Percentiles rank a stretch among this genome's conserved stretches.
Evolutionary conservation across 495 filamentous ascomycete genomes (phyloP).

Genomic region (Glonium stellatum): DNA sequence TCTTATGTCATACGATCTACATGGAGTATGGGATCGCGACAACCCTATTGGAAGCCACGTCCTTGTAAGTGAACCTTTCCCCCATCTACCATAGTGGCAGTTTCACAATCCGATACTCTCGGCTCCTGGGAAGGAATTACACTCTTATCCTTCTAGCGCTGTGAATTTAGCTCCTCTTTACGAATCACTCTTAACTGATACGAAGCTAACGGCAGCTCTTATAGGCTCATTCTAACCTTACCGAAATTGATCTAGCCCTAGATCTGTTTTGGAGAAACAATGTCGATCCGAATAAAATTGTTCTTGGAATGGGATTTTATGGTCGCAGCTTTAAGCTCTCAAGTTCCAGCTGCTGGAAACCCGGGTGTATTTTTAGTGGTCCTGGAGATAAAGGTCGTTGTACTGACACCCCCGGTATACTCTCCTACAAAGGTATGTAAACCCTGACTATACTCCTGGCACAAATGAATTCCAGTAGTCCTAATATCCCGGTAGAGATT

Average conservation of each 20-base stretch:
- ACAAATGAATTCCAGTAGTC: too few relatives aligned
- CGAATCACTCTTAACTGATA: too few relatives aligned
- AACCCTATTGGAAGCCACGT: too few relatives aligned
- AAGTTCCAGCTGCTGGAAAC: constrained; percentile 30
- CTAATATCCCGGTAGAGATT: too few relatives aligned
- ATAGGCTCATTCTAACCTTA: constrained; percentile 39
- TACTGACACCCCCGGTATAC: constrained; percentile 31
- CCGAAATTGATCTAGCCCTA: constrained; percentile 36
- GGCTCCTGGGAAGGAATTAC: too few relatives aligned
- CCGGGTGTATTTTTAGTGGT: constrained; percentile 33
- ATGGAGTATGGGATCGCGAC: constrained; percentile 37
- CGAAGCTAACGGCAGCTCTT: too few relatives aligned
- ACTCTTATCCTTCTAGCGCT: too few relatives aligned
- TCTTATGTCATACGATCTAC: constrained; percentile 46
- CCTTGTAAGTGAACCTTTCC: too few relatives aligned
- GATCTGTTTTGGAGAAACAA: constrained; percentile 40
- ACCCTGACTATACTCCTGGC: too few relatives aligned
- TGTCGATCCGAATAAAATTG: constrained; percentile 34
- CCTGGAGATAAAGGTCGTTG: constrained; percentile 34
- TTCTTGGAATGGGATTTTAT: constrained; percentile 42
- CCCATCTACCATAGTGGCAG: too few relatives aligned
- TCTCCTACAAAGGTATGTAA: constrained; percentile 35
- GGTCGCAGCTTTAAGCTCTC: constrained; percentile 39
- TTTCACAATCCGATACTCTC: too few relatives aligned
- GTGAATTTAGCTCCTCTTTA: too few relatives aligned